Percentiles rank a stretch among this genome's conserved stretches.
Conservation (phyloP, 805 yeast species). For the Yarrowia osloensis region DNA sequence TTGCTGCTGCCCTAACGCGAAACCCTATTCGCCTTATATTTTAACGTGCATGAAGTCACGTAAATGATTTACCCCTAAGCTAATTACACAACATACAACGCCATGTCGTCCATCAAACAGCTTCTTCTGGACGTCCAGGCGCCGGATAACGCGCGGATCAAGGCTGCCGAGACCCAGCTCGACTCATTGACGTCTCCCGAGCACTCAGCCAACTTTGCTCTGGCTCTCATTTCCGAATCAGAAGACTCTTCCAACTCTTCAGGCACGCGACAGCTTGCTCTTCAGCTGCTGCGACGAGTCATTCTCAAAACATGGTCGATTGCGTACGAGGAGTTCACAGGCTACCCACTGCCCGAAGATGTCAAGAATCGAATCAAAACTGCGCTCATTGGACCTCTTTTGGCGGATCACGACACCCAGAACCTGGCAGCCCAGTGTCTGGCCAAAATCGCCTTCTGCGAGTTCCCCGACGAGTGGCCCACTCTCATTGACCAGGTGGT, state of each 20-base stretch:
- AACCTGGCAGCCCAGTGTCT: conserved; percentile 66
- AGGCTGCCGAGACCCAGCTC: conserved; percentile 25
- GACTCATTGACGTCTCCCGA: conserved; percentile 10
- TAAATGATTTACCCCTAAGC: not conserved
- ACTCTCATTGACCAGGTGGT: conserved; percentile 51
- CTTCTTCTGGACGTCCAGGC: conserved; percentile 19
- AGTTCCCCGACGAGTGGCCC: conserved; percentile 97
- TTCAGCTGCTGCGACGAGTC: conserved; percentile 6
- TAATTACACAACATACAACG: not conserved
- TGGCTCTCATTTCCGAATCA: not conserved
- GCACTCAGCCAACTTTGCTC: not conserved
- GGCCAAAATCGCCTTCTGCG: conserved; percentile 82
- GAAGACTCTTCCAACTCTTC: not conserved
- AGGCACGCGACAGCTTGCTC: conserved; percentile 15
- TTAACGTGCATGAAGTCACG: not conserved
- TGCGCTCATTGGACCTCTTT: conserved; percentile 50
- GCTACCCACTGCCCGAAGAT: conserved; percentile 60
- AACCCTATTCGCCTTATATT: not conserved
- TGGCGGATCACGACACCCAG: conserved; percentile 43
- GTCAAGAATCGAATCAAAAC: conserved; percentile 56
- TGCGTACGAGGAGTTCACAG: conserved; percentile 72
- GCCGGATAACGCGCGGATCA: conserved; percentile 25
- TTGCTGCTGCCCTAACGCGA: not conserved
- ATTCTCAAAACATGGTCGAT: conserved; percentile 63
- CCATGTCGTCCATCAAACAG: conserved; percentile 10